Evolutionary conservation across 352 stramenopile genomes (phyloP).

Genomic region (Plasmopara viticola): DNA sequence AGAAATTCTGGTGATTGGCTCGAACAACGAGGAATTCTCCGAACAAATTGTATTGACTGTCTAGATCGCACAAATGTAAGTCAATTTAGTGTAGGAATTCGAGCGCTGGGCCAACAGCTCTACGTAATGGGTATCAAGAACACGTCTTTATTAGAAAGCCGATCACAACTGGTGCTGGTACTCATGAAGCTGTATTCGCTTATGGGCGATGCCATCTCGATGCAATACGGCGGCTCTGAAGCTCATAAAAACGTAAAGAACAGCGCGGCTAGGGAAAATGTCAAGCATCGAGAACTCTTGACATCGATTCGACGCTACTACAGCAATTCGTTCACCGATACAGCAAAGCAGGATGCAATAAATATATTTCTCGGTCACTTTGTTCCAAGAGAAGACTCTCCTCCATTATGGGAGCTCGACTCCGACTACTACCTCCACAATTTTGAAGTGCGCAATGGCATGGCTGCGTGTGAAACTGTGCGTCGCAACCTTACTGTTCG

Average conservation of each 20-base stretch:
- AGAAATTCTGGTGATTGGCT: slow-evolving; percentile 85
- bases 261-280: slow-evolving; percentile 70
- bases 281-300: slow-evolving; percentile 95
- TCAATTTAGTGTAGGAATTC: slow-evolving; percentile 83
- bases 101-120: slow-evolving; percentile 92
- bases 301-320: slow-evolving; percentile 99
- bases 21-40: slow-evolving; percentile 95
- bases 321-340: slow-evolving; percentile 99
- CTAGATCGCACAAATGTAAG: slow-evolving; percentile 85
- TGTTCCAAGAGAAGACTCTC: slow-evolving; percentile 54
- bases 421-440: slow-evolving; percentile 91
- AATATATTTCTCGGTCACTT: slow-evolving; percentile 98
- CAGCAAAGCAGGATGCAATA: slow-evolving; percentile 98
- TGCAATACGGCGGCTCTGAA: slow-evolving; percentile 99
- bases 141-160: slow-evolving; percentile 71
- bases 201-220: slow-evolving; percentile 97
- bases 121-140: slow-evolving; percentile 96
- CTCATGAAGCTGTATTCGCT: slow-evolving; percentile 98
- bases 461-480: slow-evolving; percentile 53
- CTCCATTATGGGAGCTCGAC: slow-evolving; percentile 77
- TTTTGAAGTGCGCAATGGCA: slow-evolving; percentile 74
- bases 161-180: slow-evolving; percentile 91
- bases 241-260: slow-evolving; percentile 98
- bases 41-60: slow-evolving; percentile 99
- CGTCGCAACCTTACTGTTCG: slow-evolving; percentile 55